Base-by-base conservation (phyloP, 306 rosid species). In the Cyclanthera cordifolia region DNA sequence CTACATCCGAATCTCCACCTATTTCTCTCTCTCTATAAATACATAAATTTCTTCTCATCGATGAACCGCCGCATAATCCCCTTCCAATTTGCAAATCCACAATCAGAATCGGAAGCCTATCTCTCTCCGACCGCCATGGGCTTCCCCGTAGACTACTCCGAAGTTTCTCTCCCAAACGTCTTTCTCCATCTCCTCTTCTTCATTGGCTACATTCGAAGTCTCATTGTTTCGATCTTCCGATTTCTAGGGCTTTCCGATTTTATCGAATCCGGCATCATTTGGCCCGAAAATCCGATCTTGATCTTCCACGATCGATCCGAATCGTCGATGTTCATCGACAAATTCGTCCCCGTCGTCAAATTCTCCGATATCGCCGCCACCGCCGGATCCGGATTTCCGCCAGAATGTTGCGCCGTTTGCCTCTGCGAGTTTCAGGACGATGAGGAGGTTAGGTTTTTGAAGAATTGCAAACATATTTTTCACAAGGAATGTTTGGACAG, bases 391-490 rank as follows among this genome's bases (percentile, higher is more conserved):
- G 65, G 14, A 16, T 60, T n/a, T 19, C 30, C 45, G 55, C 46
- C 74, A 43, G 74, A 71, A n/a, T 37, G 53, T 37, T 71, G 74
- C 74, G 67, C 67, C 19, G 74, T 71, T 45, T 71, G 74, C 23
- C 74, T 71, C 11, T 57, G 46, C 19, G 74, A 71, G 39, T 71
- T 56, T 23, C 13, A 71, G 45, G 55, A n/a, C 43, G 67, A 45
- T 2, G 74, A 71, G 24, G 67, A 71, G 65, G 37, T 71, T 51
- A 32, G 74, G 48, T 37, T 49, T 25, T 9, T 56, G 30, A 57
- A 51, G 53, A 56, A 71, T 45, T 71, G 74, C 9, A 39, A 24
- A 25, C 74, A 71, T 66, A 60, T 71, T 25, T 71, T 71, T 16
- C 67, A 71, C 51, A 43, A 46, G 53, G 53, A 60, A n/a, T 71